Evolutionary conservation across 345 rosid species (phyloP).

Genomic region (Eucalyptus tenuipes): DNA sequence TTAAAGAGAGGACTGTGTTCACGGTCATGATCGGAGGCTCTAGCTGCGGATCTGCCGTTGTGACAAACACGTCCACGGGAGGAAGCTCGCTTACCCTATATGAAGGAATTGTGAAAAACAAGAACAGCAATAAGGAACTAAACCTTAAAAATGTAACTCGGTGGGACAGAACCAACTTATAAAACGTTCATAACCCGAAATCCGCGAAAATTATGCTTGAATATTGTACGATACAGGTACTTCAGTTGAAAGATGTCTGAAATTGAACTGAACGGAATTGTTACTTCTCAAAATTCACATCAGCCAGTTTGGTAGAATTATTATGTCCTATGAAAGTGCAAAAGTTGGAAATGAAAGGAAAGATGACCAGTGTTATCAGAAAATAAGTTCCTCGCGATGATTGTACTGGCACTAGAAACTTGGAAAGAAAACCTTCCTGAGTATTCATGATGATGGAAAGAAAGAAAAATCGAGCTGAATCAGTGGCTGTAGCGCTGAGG

Average conservation of each 20-base stretch:
- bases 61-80: slow-evolving; percentile 42
- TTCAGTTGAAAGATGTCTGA: background rate
- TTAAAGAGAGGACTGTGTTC: slow-evolving; percentile 38
- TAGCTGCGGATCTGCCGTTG: slow-evolving; percentile 33
- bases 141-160: background rate
- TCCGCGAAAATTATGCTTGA: background rate
- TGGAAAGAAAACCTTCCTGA: background rate
- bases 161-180: background rate
- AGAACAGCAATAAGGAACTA: background rate
- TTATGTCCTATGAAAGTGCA: background rate
- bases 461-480: background rate
- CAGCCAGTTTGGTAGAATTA: background rate
- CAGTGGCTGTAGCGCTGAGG: background rate
- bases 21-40: slow-evolving; percentile 34
- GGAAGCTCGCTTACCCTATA: slow-evolving; percentile 35
- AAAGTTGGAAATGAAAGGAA: background rate
- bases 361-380: background rate
- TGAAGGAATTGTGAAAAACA: background rate
- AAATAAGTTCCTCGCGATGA: background rate
- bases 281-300: background rate
- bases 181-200: background rate
- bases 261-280: background rate
- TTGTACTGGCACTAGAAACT: background rate
- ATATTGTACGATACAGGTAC: background rate
- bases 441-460: background rate